Conservation (phyloP, 2,329 filamentous ascomycete species). For the Nemania serpens region DNA sequence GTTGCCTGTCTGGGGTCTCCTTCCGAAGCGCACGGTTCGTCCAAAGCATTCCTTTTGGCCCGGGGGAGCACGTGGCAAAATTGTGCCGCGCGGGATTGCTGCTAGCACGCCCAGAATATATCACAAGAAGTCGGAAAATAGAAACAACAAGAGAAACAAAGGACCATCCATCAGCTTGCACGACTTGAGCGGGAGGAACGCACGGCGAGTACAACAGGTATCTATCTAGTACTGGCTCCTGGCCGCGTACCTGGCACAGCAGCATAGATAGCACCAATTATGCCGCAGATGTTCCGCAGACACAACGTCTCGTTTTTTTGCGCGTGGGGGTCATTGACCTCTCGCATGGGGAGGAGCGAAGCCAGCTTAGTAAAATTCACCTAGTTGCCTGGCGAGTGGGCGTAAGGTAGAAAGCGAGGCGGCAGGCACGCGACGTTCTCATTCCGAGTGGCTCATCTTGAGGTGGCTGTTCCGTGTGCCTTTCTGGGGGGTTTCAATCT, state of each 20-base stretch:
- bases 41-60: background rate
- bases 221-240: constrained; percentile 4
- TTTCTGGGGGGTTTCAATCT: no score
- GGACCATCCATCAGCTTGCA: background rate
- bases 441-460: background rate
- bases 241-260: background rate
- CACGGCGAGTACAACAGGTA: background rate
- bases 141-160: background rate
- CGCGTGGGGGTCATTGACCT: background rate
- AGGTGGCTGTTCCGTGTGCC: constrained; percentile 11
- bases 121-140: background rate
- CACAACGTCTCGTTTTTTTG: background rate
- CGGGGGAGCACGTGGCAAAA: background rate
- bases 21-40: background rate
- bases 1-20: constrained; percentile 5
- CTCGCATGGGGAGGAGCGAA: no score
- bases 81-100: background rate
- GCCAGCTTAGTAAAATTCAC: no score
- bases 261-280: background rate
- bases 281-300: background rate
- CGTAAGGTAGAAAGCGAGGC: background rate
- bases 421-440: constrained; percentile 3
- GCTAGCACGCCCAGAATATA: background rate
- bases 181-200: constrained; percentile 13
- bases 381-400: background rate